Evolutionary conservation across 2,329 filamentous ascomycete genomes (phyloP), one percentile per base, ranked within the genome.

Genomic region (Talaromyces sp.): DNA sequence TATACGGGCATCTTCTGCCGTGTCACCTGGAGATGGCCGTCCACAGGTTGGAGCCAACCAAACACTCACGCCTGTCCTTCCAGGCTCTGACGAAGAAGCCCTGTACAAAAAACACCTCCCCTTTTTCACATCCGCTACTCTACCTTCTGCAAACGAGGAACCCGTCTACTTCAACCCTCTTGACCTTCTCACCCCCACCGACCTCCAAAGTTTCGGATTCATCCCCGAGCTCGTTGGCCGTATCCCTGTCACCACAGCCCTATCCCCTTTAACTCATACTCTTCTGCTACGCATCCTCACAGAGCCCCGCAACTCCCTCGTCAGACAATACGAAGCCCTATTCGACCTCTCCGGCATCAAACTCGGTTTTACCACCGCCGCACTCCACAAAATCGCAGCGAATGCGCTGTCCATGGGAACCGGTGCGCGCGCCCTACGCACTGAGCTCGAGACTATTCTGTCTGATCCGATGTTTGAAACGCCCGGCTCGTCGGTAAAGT

Each of bases 181-280:
- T 1, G 90, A 93, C 66, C 83, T 95, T 25, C 84, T 90, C 28
- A 89, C 86, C 4, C 89, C 91, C 1, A 81, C 85, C 11, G 90
- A 96, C 69, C 80, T 96, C 1, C 91, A 96, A 74, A 85, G 83
- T 51, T 97, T 92, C 70, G 93, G 93, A 15, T 91, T 97, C 71
- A 97, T 97, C 59, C 93, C 93, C 0, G 93, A 97, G 76, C 82
- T 97, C n/a, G 89, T 98, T 58, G 95, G 95, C n/a, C 90, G 95
- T 19, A 87, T 99, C 55, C 93, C 96, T 58, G 91, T 96, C 62
- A 89, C 92, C 55, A 92, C 92, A 63, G 91, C 95, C 0, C 84
- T 99, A 0, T 88, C 91, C 15, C 88, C 92, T 0, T 82, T 99
- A 0, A 83, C 84, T 59, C 81, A 86, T 65, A 77, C 83, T 19